Conservation (phyloP, 345 rosid genomes). For the Sonneratia alba region DNA sequence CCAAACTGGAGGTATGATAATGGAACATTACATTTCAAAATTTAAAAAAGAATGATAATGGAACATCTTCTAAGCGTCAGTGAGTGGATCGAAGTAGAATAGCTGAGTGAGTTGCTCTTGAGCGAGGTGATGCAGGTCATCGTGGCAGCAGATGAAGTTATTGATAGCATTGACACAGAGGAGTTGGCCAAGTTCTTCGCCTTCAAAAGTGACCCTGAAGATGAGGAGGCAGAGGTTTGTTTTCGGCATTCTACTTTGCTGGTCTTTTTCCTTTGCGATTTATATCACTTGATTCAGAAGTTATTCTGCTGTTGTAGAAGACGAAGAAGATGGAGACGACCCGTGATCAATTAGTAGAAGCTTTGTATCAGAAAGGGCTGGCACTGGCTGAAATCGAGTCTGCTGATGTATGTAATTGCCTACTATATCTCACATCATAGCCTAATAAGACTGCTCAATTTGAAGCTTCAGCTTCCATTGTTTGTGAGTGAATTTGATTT, state of each 20-base stretch:
- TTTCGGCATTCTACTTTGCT: not conserved
- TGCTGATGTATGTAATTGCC: constrained; percentile 6
- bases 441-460: not conserved
- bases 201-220: constrained; percentile 77
- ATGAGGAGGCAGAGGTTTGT: constrained; percentile 79
- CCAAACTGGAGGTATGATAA: not conserved
- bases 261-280: not conserved
- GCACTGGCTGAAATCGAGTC: constrained; percentile 56
- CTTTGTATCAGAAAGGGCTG: constrained; percentile 81
- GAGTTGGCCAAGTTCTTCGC: constrained; percentile 64
- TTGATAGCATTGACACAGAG: constrained; percentile 64
- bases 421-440: not conserved
- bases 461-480: not conserved
- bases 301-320: constrained; percentile 22
- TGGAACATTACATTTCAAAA: not conserved
- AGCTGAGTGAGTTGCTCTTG: not conserved
- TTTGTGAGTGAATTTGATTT: not conserved
- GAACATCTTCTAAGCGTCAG: not conserved
- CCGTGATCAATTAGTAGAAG: constrained; percentile 78
- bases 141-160: constrained; percentile 62
- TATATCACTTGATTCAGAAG: not conserved
- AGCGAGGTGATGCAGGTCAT: constrained; percentile 47
- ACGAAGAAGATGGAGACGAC: constrained; percentile 66
- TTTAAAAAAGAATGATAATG: not conserved
- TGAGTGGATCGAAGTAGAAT: not conserved